These are phyloP conservation scores for Hypoxylon fragiforme DNA, from an alignment of 495 filamentous ascomycete genomes.

Conservation along the genomic window DNA sequence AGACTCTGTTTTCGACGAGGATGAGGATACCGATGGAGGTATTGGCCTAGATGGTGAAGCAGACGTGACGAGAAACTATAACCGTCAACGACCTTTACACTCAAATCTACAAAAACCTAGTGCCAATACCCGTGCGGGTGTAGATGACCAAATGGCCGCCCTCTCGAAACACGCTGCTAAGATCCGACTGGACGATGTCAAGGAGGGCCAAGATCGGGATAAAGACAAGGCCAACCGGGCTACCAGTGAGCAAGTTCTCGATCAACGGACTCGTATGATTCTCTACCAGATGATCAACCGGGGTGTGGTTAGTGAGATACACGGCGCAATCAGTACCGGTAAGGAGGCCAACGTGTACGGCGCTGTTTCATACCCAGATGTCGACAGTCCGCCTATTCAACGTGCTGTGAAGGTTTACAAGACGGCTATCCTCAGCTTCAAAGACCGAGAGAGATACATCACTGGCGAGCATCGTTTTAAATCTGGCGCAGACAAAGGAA, in stretches of 20 bases:
- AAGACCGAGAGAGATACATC: constrained; percentile 93
- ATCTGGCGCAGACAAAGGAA: constrained; percentile 84
- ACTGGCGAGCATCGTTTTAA: constrained; percentile 80
- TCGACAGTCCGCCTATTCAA: constrained; percentile 50
- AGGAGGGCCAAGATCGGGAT: constrained; percentile 53
- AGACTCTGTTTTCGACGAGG: constrained; percentile 61
- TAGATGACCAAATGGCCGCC: constrained; percentile 86
- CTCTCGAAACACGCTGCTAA: constrained; percentile 86
- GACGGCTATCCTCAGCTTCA: constrained; percentile 94
- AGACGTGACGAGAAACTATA: constrained; percentile 88
- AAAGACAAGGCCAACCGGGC: constrained; percentile 90
- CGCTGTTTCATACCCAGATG: constrained; percentile 46
- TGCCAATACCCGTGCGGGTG: constrained; percentile 72
- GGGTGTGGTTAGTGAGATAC: constrained; percentile 76
- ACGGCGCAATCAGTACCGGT: constrained; percentile 90
- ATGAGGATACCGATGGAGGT: constrained; percentile 61
- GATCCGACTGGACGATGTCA: constrained; percentile 76
- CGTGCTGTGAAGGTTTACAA: constrained; percentile 98
- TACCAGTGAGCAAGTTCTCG: constrained; percentile 90
- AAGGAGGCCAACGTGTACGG: constrained; percentile 99
- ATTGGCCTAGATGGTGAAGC: constrained; percentile 62
- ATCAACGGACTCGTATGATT: constrained; percentile 92
- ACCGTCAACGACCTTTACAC: constrained; percentile 75
- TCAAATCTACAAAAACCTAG: constrained; percentile 82
- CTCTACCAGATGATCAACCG: constrained; percentile 93